These are phyloP conservation scores for Umbelopsis isabellina DNA, from an alignment of 192 early-diverging fungal genomes.

Conservation along the genomic window DNA sequence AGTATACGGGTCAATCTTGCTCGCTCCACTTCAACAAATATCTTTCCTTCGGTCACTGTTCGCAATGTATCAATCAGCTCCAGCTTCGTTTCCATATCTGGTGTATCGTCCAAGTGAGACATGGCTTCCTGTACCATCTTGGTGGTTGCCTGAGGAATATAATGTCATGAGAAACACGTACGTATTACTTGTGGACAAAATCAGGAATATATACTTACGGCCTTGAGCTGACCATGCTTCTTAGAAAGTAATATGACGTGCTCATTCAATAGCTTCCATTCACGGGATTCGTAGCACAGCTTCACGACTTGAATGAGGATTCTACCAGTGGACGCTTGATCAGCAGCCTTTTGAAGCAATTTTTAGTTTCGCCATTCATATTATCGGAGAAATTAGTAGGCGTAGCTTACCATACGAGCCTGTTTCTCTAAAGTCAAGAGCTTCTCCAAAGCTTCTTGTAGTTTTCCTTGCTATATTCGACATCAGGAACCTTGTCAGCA, in stretches of 20 bases:
- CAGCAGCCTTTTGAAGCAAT: constrained; percentile 69
- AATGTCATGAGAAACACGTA: neutral
- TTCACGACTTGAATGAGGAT: constrained; percentile 81
- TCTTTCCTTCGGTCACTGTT: constrained; percentile 97
- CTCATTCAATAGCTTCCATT: constrained; percentile 93
- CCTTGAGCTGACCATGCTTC: constrained; percentile 95
- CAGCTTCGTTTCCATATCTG: constrained; percentile 78
- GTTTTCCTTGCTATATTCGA: constrained; percentile 58
- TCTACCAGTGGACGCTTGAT: constrained; percentile 86
- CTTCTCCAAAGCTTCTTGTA: constrained; percentile 87
- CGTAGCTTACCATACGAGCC: constrained; percentile 78
- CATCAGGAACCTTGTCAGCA: neutral
- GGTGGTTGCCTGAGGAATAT: constrained; percentile 73
- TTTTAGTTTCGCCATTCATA: neutral
- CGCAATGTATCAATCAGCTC: constrained; percentile 94
- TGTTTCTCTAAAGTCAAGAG: constrained; percentile 92
- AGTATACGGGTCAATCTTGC: constrained; percentile 92
- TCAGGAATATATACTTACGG: constrained; percentile 43
- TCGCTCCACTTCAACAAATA: constrained; percentile 98
- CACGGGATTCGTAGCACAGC: constrained; percentile 68
- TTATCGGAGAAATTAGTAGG: neutral
- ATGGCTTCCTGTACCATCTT: constrained; percentile 96
- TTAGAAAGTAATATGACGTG: constrained; percentile 92
- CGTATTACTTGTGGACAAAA: neutral
- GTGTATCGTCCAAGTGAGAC: constrained; percentile 85